Evolutionary conservation across 1,284 basidiomycete genomes (phyloP).

Genomic region (Cryptococcus depauperatus): DNA sequence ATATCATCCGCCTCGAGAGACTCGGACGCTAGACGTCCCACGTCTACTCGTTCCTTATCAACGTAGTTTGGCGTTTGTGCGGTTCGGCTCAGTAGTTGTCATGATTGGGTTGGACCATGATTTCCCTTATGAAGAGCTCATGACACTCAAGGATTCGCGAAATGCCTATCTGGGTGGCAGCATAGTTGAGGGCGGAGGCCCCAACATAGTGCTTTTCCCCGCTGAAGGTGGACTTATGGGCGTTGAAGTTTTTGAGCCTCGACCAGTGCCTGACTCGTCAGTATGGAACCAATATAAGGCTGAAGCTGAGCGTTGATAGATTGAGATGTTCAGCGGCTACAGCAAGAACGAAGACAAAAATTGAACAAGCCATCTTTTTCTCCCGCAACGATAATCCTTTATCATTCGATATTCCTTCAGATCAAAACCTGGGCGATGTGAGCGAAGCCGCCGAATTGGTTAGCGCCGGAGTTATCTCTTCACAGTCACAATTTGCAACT

Average conservation of each 20-base stretch:
- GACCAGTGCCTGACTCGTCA: neutral
- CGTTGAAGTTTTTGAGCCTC: slow-evolving; percentile 27
- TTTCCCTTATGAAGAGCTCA: slow-evolving; percentile 36
- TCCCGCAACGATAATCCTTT: slow-evolving; percentile 49
- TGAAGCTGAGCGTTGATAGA: too few relatives aligned
- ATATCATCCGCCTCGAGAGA: neutral
- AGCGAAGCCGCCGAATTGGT: slow-evolving; percentile 47
- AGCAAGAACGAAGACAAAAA: slow-evolving; percentile 46
- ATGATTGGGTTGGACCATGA: slow-evolving; percentile 31
- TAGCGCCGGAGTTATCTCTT: slow-evolving; percentile 46
- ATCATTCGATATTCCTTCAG: slow-evolving; percentile 45
- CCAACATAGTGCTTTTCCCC: slow-evolving; percentile 33
- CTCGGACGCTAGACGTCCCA: slow-evolving; percentile 42
- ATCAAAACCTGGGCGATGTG: slow-evolving; percentile 42
- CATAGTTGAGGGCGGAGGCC: slow-evolving; percentile 12
- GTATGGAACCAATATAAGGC: too few relatives aligned
- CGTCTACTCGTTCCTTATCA: slow-evolving; percentile 32
- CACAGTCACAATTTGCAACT: slow-evolving; percentile 59
- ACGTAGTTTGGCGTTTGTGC: slow-evolving; percentile 40
- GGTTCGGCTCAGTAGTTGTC: slow-evolving; percentile 42
- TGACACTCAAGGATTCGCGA: slow-evolving; percentile 34
- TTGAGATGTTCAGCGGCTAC: slow-evolving; percentile 28
- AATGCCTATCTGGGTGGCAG: slow-evolving; percentile 38
- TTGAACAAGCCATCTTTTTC: slow-evolving; percentile 53
- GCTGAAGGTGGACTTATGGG: slow-evolving; percentile 36